Conservation (phyloP, 2,329 filamentous ascomycete species). For the Colletotrichum neosansevieriae region DNA sequence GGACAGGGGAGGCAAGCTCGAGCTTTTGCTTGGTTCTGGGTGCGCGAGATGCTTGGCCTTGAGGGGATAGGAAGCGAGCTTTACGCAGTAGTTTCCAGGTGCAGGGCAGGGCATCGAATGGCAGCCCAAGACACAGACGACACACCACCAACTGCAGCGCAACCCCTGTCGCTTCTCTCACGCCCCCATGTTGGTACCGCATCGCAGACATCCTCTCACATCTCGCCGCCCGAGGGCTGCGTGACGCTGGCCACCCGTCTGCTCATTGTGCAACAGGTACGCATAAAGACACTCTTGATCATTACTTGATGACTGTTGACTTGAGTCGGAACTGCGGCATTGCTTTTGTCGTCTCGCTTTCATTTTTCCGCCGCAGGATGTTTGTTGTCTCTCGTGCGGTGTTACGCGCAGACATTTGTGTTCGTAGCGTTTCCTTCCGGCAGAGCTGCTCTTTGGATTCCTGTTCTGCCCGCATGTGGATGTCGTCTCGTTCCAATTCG, state of each 20-base stretch:
- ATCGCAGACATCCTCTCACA: slow-evolving; percentile 20
- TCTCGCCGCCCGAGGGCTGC: slow-evolving; percentile 14
- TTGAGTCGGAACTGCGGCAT: slow-evolving; percentile 28
- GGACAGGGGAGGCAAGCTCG: not conserved
- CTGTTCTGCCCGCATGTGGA: not conserved
- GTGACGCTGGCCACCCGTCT: slow-evolving; percentile 13
- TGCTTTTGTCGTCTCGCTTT: slow-evolving; percentile 23
- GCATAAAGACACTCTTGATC: no score
- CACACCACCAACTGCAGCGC: slow-evolving; percentile 33
- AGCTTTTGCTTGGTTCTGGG: not conserved
- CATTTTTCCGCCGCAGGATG: slow-evolving; percentile 2
- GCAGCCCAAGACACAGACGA: slow-evolving; percentile 39
- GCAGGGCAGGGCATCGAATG: slow-evolving; percentile 38
- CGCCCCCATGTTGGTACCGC: slow-evolving; percentile 13
- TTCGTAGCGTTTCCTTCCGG: not conserved
- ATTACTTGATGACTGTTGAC: slow-evolving; percentile 13
- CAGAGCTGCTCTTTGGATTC: not conserved
- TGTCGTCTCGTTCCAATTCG: not conserved
- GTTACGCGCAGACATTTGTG: not conserved
- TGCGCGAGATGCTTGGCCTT: slow-evolving; percentile 14
- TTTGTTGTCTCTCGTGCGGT: not conserved
- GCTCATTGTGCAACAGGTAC: slow-evolving; percentile 15
- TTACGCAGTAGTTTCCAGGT: not conserved
- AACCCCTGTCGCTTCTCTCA: slow-evolving; percentile 29
- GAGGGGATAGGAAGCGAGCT: slow-evolving; percentile 9